These are phyloP conservation scores for Geotrichum reessii DNA, from an alignment of 1,139 yeast species.

Conservation along the genomic window DNA sequence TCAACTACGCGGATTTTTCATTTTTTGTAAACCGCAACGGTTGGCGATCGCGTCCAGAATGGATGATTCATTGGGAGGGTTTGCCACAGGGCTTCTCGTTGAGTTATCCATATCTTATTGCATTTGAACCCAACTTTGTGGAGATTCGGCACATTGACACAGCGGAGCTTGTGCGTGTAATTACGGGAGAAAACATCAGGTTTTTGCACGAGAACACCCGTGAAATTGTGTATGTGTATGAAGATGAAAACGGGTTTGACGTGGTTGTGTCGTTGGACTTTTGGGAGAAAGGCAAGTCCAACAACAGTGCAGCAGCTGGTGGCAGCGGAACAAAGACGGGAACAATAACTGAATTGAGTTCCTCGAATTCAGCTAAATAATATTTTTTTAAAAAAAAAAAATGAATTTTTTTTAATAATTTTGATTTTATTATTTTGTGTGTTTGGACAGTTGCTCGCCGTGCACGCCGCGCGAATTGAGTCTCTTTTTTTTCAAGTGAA, in stretches of 20 bases:
- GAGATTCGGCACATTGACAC: conserved; percentile 90
- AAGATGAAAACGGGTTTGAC: conserved; percentile 82
- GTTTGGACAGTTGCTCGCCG: background rate
- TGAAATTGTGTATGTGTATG: conserved; percentile 90
- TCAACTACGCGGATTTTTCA: conserved; percentile 87
- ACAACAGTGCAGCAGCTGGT: background rate
- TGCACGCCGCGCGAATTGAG: background rate
- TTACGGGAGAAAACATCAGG: conserved; percentile 80
- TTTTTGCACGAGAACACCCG: conserved; percentile 85
- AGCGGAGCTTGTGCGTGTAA: conserved; percentile 78
- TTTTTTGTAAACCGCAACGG: conserved; percentile 92
- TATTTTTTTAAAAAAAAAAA: too few relatives aligned
- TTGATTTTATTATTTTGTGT: too few relatives aligned
- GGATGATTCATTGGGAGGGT: conserved; percentile 97
- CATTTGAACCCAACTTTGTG: conserved; percentile 84
- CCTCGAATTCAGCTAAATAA: background rate
- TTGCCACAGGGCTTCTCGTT: conserved; percentile 87
- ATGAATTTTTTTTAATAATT: background rate
- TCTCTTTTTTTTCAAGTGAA: background rate
- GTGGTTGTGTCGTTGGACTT: conserved; percentile 89
- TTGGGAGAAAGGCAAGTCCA: conserved; percentile 45
- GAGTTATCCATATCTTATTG: conserved; percentile 86
- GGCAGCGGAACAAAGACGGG: background rate
- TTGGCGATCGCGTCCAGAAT: conserved; percentile 90
- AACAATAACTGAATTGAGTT: background rate